phyloP scores from a whole-genome alignment of 108 stramenopile genomes.

The Fistulifera solaris region DNA sequence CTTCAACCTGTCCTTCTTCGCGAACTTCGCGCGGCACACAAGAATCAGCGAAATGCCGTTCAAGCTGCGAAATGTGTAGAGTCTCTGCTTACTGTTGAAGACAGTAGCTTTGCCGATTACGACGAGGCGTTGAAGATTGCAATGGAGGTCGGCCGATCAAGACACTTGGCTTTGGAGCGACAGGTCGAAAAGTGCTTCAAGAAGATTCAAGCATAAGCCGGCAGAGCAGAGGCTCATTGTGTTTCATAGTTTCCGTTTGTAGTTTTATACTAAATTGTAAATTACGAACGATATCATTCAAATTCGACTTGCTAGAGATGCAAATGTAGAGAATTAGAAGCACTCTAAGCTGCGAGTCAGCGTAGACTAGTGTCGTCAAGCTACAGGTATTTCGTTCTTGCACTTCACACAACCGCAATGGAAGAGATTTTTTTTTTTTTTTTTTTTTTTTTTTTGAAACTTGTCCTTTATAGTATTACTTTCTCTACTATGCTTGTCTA shows the following conservation, averaged over 20 bases:
- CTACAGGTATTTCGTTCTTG: no score
- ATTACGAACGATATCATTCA: no score
- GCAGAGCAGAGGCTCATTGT: not conserved
- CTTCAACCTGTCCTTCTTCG: slow-evolving; percentile 23
- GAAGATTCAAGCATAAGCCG: slow-evolving; percentile 7
- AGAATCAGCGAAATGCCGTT: slow-evolving; percentile 23
- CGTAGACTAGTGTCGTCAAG: no score
- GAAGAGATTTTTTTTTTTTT: no score
- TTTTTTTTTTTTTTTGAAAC: no score
- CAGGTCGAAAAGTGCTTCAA: slow-evolving; percentile 29
- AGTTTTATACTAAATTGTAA: not conserved
- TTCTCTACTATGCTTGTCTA: no score
- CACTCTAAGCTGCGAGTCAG: no score
- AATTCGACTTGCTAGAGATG: no score
- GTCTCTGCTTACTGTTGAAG: slow-evolving; percentile 10
- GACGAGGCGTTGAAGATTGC: slow-evolving; percentile 19
- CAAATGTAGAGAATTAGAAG: no score
- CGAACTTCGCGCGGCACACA: slow-evolving; percentile 25
- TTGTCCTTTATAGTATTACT: no score
- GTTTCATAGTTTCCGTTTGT: slow-evolving; percentile 5
- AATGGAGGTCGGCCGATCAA: slow-evolving; percentile 18
- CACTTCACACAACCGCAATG: no score
- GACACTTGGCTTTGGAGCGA: slow-evolving; percentile 23
- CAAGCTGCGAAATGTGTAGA: slow-evolving; percentile 23
- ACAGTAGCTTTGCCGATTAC: slow-evolving; percentile 12